Percentiles rank a stretch among this genome's conserved stretches.
Evolutionary conservation across 768 basidiomycete genomes (phyloP).

Genomic region (Candolleomyces efflorescens): DNA sequence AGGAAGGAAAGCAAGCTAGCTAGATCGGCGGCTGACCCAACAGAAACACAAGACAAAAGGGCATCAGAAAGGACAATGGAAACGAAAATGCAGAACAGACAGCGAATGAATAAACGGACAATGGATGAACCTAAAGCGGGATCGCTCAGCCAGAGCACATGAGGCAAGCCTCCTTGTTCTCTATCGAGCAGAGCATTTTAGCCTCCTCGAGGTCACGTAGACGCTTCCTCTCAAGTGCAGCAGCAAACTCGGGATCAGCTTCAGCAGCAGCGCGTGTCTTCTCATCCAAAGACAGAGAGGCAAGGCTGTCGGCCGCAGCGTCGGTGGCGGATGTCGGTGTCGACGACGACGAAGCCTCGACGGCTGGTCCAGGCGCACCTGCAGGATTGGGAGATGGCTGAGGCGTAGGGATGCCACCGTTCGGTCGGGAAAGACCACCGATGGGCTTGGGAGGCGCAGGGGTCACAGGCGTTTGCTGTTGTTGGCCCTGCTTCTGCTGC

Average conservation of each 20-base stretch:
- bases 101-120: neutral
- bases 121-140: neutral
- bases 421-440: conserved; percentile 16
- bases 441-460: conserved; percentile 23
- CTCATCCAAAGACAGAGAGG: conserved; percentile 42
- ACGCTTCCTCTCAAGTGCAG: conserved; percentile 65
- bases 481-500: conserved; percentile 32
- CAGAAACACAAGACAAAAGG: no score
- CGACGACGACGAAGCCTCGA: conserved; percentile 18
- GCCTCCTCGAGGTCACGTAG: conserved; percentile 79
- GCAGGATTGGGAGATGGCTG: conserved; percentile 14
- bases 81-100: neutral
- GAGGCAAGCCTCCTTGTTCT: conserved; percentile 92
- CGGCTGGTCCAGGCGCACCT: conserved; percentile 9
- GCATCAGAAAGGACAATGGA: neutral
- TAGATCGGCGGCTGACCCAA: no score
- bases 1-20: no score
- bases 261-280: conserved; percentile 51
- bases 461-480: conserved; percentile 18
- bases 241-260: conserved; percentile 70
- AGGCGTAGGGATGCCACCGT: conserved; percentile 23
- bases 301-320: conserved; percentile 19
- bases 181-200: conserved; percentile 77
- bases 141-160: conserved; percentile 77
- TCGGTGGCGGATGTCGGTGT: conserved; percentile 23